Evolutionary conservation across 2,329 filamentous ascomycete genomes (phyloP).

Genomic region (Alternaria sp.): DNA sequence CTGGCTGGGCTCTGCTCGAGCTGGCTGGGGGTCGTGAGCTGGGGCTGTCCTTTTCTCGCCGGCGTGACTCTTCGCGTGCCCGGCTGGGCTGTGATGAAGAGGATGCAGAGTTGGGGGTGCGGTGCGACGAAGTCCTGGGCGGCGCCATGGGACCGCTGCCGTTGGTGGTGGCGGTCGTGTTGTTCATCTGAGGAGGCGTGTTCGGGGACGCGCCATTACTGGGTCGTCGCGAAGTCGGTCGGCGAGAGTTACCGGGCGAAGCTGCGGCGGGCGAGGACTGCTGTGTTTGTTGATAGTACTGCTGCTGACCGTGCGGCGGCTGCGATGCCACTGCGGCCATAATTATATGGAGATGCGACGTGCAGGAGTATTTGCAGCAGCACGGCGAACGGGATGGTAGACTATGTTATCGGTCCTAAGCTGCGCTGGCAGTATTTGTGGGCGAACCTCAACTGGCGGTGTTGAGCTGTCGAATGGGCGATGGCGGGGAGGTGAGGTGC

Average conservation of each 20-base stretch:
- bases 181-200: constrained; percentile 53
- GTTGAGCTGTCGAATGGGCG: constrained; percentile 29
- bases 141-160: constrained; percentile 71
- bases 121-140: constrained; percentile 81
- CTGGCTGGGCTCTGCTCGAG: constrained; percentile 47
- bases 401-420: constrained; percentile 13
- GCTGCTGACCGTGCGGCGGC: constrained; percentile 45
- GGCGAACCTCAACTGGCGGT: constrained; percentile 18
- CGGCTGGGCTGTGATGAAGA: constrained; percentile 37
- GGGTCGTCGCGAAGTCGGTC: constrained; percentile 42
- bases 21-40: constrained; percentile 48
- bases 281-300: constrained; percentile 42
- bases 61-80: constrained; percentile 50
- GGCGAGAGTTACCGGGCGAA: constrained; percentile 49
- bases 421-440: constrained; percentile 20
- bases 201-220: constrained; percentile 54
- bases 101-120: constrained; percentile 44
- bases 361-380: background rate
- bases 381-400: constrained; percentile 9
- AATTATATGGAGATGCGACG: constrained; percentile 16
- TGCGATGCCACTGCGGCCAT: constrained; percentile 52
- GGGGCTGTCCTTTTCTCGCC: constrained; percentile 59
- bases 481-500: constrained; percentile 19
- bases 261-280: constrained; percentile 31
- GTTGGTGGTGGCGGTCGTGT: constrained; percentile 63